These are phyloP conservation scores for Ophiostoma tasmaniense DNA, from an alignment of 2,329 filamentous ascomycete genomes.

Conservation along the genomic window DNA sequence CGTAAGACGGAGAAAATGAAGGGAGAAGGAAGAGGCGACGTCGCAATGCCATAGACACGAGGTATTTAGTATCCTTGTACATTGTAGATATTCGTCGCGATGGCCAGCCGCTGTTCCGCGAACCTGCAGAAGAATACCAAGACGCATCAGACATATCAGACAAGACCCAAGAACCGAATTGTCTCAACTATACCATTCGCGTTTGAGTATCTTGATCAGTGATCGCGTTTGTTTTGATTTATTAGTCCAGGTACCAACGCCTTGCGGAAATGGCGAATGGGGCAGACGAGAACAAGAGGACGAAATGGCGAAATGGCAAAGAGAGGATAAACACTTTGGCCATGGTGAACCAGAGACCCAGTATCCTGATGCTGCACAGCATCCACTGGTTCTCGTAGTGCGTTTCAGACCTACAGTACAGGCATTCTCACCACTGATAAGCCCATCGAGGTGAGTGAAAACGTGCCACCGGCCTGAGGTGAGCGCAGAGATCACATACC, in stretches of 20 bases:
- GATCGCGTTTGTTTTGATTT: too few relatives aligned
- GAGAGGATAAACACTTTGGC: neutral
- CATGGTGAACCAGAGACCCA: neutral
- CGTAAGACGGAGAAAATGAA: neutral
- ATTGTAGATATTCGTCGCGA: too few relatives aligned
- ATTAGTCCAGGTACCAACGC: neutral
- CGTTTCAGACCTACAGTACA: neutral
- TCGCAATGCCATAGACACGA: neutral
- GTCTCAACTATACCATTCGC: neutral
- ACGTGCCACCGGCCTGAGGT: neutral
- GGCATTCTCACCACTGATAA: neutral
- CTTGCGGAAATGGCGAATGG: neutral
- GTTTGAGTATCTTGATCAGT: neutral
- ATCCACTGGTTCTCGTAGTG: neutral
- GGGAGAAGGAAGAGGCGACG: neutral
- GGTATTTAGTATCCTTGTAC: neutral
- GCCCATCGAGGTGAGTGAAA: neutral
- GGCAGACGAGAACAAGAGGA: neutral
- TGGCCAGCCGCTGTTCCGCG: neutral
- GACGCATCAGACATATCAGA: neutral
- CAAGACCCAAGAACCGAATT: neutral
- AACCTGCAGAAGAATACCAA: neutral
- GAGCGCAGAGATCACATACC: neutral
- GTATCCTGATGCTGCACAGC: neutral
- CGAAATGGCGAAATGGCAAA: neutral